These are phyloP conservation scores for Podospora pseudopauciseta DNA, from an alignment of 495 filamentous ascomycete genomes.

Conservation along the genomic window DNA sequence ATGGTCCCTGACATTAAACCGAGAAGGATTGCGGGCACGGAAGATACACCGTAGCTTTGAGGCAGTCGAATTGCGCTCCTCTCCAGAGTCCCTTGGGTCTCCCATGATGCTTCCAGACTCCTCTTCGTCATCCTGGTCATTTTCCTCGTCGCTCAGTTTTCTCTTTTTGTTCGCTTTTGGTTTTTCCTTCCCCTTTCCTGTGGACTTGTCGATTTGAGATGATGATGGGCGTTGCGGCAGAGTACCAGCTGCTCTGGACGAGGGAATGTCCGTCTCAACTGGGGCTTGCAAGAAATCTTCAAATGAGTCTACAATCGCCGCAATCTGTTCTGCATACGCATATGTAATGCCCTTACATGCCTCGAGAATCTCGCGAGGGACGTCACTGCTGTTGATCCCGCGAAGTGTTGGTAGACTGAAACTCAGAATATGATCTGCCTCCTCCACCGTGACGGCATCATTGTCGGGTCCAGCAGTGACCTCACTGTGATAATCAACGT, in stretches of 20 bases:
- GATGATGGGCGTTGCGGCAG: background rate
- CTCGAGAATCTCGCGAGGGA: background rate
- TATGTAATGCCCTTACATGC: slow-evolving; percentile 2
- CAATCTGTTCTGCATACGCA: slow-evolving; percentile 4
- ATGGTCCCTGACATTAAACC: slow-evolving; percentile 15
- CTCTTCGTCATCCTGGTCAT: slow-evolving; percentile 3
- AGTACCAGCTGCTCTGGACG: background rate
- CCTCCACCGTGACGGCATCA: background rate
- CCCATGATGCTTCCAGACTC: slow-evolving; percentile 1
- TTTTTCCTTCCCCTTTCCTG: background rate
- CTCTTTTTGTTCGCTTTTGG: slow-evolving; percentile 1
- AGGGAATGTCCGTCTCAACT: background rate
- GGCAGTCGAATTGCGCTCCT: background rate
- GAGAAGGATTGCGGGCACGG: slow-evolving; percentile 9
- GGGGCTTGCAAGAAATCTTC: background rate
- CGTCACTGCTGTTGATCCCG: slow-evolving; percentile 6
- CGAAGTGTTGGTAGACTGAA: slow-evolving; percentile 7
- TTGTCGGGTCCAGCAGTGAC: background rate
- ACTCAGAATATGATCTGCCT: slow-evolving; percentile 5
- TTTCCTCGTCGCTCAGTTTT: background rate
- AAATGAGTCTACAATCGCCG: background rate
- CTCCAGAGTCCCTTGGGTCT: background rate
- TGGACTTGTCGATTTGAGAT: background rate
- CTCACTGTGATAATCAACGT: background rate
- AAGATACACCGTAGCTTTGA: slow-evolving; percentile 9